Percentiles rank a stretch among this genome's conserved stretches.
Evolutionary conservation across 192 early-diverging fungal genomes (phyloP).

Genomic region (Backusella psychrophila): DNA sequence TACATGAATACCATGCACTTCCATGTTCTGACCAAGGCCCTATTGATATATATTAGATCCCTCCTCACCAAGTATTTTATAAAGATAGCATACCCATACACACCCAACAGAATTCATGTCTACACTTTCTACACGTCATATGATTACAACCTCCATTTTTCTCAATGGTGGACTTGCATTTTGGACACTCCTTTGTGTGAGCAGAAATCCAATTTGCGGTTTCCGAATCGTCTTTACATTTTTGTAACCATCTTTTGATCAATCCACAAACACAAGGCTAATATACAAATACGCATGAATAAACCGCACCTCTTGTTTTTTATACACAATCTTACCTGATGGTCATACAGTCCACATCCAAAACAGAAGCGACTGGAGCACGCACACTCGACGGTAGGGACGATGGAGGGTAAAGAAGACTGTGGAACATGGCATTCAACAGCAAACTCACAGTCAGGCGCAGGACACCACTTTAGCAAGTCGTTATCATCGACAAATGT

Average conservation of each 20-base stretch:
- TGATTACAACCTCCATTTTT: conserved; percentile 99
- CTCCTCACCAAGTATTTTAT: no score
- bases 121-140: conserved; percentile 98
- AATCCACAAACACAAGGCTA: conserved; percentile 81
- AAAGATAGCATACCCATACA: conserved; percentile 65
- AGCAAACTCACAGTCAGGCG: conserved; percentile 93
- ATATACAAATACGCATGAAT: neutral
- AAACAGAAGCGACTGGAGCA: conserved; percentile 89
- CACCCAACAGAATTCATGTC: conserved; percentile 99
- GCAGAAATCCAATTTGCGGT: conserved; percentile 97
- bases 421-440: conserved; percentile 84
- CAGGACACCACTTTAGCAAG: conserved; percentile 90
- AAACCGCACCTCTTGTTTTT: neutral
- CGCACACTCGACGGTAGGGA: conserved; percentile 85
- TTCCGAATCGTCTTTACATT: conserved; percentile 97
- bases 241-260: conserved; percentile 64
- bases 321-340: conserved; percentile 50
- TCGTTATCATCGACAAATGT: conserved; percentile 91
- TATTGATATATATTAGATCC: neutral
- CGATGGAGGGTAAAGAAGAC: conserved; percentile 62
- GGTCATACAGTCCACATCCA: conserved; percentile 79
- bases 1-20: conserved; percentile 96
- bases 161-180: conserved; percentile 94
- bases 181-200: conserved; percentile 93
- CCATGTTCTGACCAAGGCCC: conserved; percentile 94